Evolutionary conservation across 164 flowering plant genomes (phyloP).

Genomic region (Sextonia rubra): DNA sequence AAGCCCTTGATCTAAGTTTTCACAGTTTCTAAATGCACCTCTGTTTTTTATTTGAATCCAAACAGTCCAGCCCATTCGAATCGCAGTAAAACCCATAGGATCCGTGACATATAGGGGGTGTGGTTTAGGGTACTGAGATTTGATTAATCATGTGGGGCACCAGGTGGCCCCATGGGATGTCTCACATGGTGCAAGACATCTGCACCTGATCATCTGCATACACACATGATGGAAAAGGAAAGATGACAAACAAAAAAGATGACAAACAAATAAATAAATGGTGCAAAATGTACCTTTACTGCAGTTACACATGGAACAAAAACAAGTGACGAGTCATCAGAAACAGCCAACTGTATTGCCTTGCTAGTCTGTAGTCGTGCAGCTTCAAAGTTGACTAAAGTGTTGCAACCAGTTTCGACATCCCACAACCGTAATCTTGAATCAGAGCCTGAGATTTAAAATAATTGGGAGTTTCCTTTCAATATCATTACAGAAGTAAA

Average conservation of each 20-base stretch:
- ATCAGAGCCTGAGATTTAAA: constrained; percentile 69
- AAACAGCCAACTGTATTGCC: constrained; percentile 61
- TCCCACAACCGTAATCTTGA: constrained; percentile 93
- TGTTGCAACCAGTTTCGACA: constrained; percentile 82
- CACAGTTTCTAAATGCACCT: too few relatives aligned
- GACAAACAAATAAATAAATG: background rate
- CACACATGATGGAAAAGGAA: too few relatives aligned
- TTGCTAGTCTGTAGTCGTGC: constrained; percentile 65
- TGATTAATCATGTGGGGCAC: too few relatives aligned
- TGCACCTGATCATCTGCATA: too few relatives aligned
- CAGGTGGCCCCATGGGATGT: too few relatives aligned
- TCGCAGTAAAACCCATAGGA: too few relatives aligned
- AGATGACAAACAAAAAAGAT: background rate
- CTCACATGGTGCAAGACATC: too few relatives aligned
- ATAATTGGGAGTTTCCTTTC: background rate
- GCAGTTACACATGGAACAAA: constrained; percentile 92
- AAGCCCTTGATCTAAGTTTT: too few relatives aligned
- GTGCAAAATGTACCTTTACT: constrained; percentile 48
- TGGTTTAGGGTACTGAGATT: too few relatives aligned
- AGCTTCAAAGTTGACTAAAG: constrained; percentile 80
- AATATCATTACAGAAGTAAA: background rate
- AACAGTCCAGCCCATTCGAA: too few relatives aligned
- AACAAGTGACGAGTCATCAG: constrained; percentile 64
- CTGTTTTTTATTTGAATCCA: too few relatives aligned
- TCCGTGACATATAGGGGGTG: too few relatives aligned